Evolutionary conservation across 2,329 filamentous ascomycete genomes (phyloP), one percentile per base, ranked within the genome.

Genomic region (Ophiostoma sp.): DNA sequence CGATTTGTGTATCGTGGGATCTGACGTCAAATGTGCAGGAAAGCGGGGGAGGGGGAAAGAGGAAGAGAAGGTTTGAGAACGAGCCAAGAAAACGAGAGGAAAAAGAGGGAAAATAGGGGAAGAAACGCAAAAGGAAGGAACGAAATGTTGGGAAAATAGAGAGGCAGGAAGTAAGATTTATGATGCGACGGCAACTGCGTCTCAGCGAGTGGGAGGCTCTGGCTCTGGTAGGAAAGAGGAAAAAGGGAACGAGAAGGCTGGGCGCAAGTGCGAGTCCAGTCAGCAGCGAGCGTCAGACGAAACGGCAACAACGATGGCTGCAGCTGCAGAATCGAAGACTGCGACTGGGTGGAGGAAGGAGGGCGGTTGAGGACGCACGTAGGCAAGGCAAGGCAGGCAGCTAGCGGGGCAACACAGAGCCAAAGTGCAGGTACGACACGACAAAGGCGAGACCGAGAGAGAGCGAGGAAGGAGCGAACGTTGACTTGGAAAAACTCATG

Each of bases 1-100:
- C 45, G 45, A 22, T 55, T 22, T 69, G 66, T 31, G 28, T 69
- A 69, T 69, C 66, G 28, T 45, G 28, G 66, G 66, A 36, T 48
- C 33, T 59, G 69, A 70, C 22, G 45, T 69, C 45, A 52, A 69
- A 70, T 70, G 68, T 57, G 31, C 31, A 70, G 50, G 33, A 11
- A 70, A 59, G 31, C n/a, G 68, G 48, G 50, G 33, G 33, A 36
- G 8, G 33, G 33, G 33, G 33, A 33, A 22, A 59, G 48, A 33
- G 50, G 66, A 55, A 69, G 55, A 1, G 25, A 52, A 31, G 39
- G 25, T 17, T n/a, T 68, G 63, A 19, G 25, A 68, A 25, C 3
- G 22, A 19, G 39, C 7, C 17, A 36, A 48, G 31, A 55, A 25
- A 55, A 63, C 28, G 50, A 50, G 22, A 64, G 39, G 42, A 61